Base-by-base conservation (phyloP, 495 filamentous ascomycete species). In the Trichoderma asperelloides region DNA sequence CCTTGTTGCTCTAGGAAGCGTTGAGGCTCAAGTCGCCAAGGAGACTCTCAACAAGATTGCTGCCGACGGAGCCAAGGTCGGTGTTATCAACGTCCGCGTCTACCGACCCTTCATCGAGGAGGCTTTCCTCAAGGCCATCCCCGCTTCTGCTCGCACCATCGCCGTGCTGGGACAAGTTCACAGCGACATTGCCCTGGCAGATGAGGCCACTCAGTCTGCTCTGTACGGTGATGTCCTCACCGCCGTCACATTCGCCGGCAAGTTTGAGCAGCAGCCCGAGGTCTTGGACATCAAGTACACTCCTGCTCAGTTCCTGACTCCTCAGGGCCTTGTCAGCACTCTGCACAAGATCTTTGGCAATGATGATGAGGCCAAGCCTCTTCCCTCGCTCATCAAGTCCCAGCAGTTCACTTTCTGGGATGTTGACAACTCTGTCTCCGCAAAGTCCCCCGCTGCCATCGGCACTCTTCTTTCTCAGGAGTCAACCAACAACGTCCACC, bases 341-440 rank as follows among this genome's bases (percentile, higher is more conserved):
- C 84, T 92, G 68, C 83, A 87, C 65, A 85, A 85, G 65, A 83
- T 89, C 60, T 88, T 91, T 72, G 75, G 76, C 70, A 86, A 91
- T 74, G 82, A 87, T 40, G 82, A 80, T 68, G 70, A 72, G 45
- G 74, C 73, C 62, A 81, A 81, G 68, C 71, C 68, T 66, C 67
- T 78, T 55, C 69, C 69, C 60, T 69, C 74, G 3, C 72, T 60
- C 9, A 77, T 81, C 30, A 73, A 76, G 40, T 86, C 89, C 33
- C 82, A 91, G 73, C 90, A 98, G 72, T 98, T 93, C 80, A 86
- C 87, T 25, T 96, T 98, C 82, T 98, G 93, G 95, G 91, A 97
- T 74, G 76, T 89, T 21, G 95, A 96, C 69, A 86, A 86, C 73
- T 94, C 92, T 28, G 75, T 77, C 1, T 85, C 88, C 41, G 81